These are phyloP conservation scores for Penicilliopsis zonata DNA, from an alignment of 495 filamentous ascomycete genomes.

Conservation along the genomic window DNA sequence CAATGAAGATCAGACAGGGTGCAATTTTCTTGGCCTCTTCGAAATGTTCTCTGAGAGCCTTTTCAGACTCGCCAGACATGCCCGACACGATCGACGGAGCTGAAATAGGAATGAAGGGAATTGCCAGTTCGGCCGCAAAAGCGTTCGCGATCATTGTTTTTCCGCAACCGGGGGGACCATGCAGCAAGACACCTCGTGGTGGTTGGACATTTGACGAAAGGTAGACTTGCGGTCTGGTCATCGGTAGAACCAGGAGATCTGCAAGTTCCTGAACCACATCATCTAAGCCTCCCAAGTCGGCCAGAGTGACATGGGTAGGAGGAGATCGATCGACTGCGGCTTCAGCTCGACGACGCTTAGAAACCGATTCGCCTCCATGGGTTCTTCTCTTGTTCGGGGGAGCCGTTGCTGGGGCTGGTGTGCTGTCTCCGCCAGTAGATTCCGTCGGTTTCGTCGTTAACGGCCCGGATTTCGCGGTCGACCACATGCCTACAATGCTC, in stretches of 20 bases:
- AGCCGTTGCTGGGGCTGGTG: constrained; percentile 9
- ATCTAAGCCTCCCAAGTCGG: constrained; percentile 79
- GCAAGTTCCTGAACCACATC: constrained; percentile 65
- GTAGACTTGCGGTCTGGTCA: constrained; percentile 60
- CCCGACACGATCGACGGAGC: constrained; percentile 85
- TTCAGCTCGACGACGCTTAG: constrained; percentile 53
- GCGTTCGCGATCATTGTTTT: constrained; percentile 92
- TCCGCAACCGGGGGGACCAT: constrained; percentile 89
- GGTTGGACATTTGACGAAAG: constrained; percentile 48
- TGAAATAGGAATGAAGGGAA: constrained; percentile 79
- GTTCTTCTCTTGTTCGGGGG: constrained; percentile 36
- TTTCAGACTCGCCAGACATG: constrained; percentile 95
- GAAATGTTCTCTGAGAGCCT: constrained; percentile 83
- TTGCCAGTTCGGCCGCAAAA: constrained; percentile 72
- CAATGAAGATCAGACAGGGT: constrained; percentile 88
- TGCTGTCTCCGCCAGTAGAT: constrained; percentile 10
- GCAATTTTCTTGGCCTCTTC: constrained; percentile 78
- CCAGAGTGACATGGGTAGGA: constrained; percentile 62
- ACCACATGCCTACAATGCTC: constrained; percentile 60
- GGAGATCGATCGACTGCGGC: constrained; percentile 49
- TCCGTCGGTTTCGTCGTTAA: constrained; percentile 20
- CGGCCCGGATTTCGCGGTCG: constrained; percentile 27
- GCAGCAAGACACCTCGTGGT: constrained; percentile 78
- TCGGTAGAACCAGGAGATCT: constrained; percentile 70
- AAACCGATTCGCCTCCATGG: constrained; percentile 54